These are phyloP conservation scores for Septoria linicola DNA, from an alignment of 2,329 filamentous ascomycete species.

Conservation along the genomic window DNA sequence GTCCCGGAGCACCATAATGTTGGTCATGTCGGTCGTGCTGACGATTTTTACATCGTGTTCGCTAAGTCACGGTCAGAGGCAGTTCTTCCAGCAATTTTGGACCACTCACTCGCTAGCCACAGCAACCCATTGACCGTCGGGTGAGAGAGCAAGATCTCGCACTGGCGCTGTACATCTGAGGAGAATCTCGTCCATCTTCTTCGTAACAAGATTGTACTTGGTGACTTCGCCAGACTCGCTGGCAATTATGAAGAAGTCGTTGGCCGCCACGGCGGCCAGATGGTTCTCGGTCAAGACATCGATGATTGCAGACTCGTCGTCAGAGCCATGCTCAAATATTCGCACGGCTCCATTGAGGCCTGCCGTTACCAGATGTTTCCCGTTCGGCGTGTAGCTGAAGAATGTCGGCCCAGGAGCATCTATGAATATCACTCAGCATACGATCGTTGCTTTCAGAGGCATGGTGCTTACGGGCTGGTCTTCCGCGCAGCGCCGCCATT, in stretches of 20 bases:
- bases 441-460: neutral
- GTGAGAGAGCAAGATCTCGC: constrained; percentile 78
- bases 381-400: constrained; percentile 85
- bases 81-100: neutral
- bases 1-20: constrained; percentile 75
- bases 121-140: constrained; percentile 81
- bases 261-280: constrained; percentile 70
- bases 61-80: constrained; percentile 41
- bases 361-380: constrained; percentile 81
- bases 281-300: constrained; percentile 90
- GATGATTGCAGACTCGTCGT: constrained; percentile 88
- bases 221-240: constrained; percentile 96
- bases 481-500: constrained; percentile 55
- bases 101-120: constrained; percentile 83
- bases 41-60: constrained; percentile 90
- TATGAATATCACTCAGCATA: constrained; percentile 33
- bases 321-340: constrained; percentile 85
- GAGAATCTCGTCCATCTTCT: constrained; percentile 76
- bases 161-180: constrained; percentile 82
- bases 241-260: constrained; percentile 82
- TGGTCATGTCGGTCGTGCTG: constrained; percentile 72
- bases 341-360: constrained; percentile 92
- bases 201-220: constrained; percentile 77
- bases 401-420: constrained; percentile 85
- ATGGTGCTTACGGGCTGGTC: constrained; percentile 55